phyloP scores from a whole-genome alignment of 768 basidiomycete genomes.

The Mycena leptocephala region DNA sequence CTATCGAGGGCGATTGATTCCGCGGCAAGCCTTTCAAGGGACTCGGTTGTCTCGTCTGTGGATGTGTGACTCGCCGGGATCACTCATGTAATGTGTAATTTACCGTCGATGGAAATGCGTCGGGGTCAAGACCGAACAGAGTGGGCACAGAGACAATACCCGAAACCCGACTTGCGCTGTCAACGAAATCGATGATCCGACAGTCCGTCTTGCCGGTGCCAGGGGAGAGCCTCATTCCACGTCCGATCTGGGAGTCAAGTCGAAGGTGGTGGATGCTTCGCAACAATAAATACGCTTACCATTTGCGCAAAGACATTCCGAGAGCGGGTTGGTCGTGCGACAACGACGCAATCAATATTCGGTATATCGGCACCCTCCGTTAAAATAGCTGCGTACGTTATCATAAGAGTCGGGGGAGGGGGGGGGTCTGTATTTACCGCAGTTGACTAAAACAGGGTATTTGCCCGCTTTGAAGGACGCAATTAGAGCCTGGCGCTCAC shows the following conservation, averaged over 20 bases:
- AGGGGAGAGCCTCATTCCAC: conserved; percentile 92
- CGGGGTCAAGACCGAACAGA: conserved; percentile 89
- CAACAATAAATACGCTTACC: conserved; percentile 61
- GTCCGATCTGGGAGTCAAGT: conserved; percentile 77
- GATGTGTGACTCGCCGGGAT: conserved; percentile 14
- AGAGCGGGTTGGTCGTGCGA: conserved; percentile 92
- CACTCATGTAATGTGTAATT: background rate
- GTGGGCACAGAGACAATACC: conserved; percentile 88
- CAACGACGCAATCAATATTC: conserved; percentile 91
- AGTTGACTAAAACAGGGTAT: conserved; percentile 93
- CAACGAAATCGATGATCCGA: conserved; percentile 93
- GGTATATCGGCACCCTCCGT: conserved; percentile 98
- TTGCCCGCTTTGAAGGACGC: conserved; percentile 77
- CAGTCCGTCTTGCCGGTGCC: conserved; percentile 88
- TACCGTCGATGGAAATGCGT: conserved; percentile 76
- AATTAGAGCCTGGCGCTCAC: conserved; percentile 77
- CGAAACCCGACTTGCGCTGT: conserved; percentile 75
- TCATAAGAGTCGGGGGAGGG: background rate
- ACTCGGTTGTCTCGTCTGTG: conserved; percentile 68
- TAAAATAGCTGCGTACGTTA: conserved; percentile 75
- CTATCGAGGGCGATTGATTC: conserved; percentile 43
- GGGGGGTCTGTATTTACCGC: conserved; percentile 67
- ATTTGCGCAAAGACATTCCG: conserved; percentile 94
- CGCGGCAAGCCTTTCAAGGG: conserved; percentile 61
- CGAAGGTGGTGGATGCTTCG: background rate